Evolutionary conservation across 2,329 filamentous ascomycete species (phyloP).

Genomic region (Zymoseptoria ardabiliae): DNA sequence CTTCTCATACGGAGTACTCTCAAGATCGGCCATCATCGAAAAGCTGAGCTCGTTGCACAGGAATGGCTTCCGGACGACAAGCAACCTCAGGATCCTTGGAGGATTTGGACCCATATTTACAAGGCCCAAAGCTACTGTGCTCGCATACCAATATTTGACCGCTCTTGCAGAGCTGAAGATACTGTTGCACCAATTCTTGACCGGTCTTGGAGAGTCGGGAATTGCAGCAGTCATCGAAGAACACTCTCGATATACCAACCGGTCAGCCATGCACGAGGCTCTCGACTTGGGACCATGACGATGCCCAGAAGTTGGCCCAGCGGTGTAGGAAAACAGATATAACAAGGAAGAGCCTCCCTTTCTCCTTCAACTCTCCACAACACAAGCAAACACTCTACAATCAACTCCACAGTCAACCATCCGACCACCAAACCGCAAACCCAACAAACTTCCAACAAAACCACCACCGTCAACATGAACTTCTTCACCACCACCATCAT

Average conservation of each 20-base stretch:
- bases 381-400: neutral
- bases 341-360: neutral
- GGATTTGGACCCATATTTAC: neutral
- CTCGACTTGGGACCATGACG: neutral
- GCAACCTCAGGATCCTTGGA: neutral
- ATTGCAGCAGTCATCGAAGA: neutral
- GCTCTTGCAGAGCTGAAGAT: neutral
- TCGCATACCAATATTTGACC: neutral
- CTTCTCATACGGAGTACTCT: neutral
- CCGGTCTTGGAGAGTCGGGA: too few relatives aligned
- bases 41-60: neutral
- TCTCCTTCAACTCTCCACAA: neutral
- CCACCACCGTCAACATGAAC: neutral
- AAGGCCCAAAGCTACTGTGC: neutral
- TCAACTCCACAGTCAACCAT: neutral
- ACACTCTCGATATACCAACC: neutral
- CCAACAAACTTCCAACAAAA: neutral
- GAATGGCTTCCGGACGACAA: neutral
- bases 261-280: neutral
- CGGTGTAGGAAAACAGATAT: neutral
- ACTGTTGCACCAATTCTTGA: too few relatives aligned
- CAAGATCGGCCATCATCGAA: neutral
- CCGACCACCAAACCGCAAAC: neutral
- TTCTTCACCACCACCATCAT: neutral
- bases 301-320: neutral